A percentile compares a stretch with the other conserved stretches of the same genome.
phyloP scores from a whole-genome alignment of 768 basidiomycete species.

The Mycena latifolia region DNA sequence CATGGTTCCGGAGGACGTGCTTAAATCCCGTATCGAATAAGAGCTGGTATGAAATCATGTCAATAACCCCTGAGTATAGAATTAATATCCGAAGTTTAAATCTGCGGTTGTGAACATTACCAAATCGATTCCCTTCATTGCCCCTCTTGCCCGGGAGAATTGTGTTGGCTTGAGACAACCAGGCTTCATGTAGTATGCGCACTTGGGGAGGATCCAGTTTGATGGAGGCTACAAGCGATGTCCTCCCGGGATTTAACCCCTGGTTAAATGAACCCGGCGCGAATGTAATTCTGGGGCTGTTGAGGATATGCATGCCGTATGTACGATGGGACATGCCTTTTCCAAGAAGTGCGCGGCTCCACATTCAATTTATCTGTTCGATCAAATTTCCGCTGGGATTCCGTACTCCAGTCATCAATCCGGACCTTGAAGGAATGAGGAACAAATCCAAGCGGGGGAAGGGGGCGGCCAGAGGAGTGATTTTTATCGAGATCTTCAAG shows the following conservation, averaged over 20 bases:
- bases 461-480: too few species aligned
- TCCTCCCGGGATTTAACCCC: background rate
- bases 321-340: background rate
- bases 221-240: background rate
- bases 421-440: background rate
- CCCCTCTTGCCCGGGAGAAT: background rate
- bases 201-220: background rate
- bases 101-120: background rate
- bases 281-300: background rate
- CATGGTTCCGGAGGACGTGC: background rate
- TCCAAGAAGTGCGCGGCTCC: background rate
- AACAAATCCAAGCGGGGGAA: background rate
- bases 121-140: background rate
- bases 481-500: background rate
- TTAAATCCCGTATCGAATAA: background rate
- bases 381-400: too few species aligned
- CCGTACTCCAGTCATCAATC: too few species aligned
- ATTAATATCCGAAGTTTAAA: too few species aligned
- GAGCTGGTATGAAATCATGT: background rate
- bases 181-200: background rate
- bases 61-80: background rate
- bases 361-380: background rate
- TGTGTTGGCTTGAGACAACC: constrained; percentile 11
- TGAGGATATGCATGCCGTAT: background rate
- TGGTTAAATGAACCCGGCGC: background rate